Base-by-base conservation (phyloP, 495 filamentous ascomycete species). In the Xylaria acuta region DNA sequence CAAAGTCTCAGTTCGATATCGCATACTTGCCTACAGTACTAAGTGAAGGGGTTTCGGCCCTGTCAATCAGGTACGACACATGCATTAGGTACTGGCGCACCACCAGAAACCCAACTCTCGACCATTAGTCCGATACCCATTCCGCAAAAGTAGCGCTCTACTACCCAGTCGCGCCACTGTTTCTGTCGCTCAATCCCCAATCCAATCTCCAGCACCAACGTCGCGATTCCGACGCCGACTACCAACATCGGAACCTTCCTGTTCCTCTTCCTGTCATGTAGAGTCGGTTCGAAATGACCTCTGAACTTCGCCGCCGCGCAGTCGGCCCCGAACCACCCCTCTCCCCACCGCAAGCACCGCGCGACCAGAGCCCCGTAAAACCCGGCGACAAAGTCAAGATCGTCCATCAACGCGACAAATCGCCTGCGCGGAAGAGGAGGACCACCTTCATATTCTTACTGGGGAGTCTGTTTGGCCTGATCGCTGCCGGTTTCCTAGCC, bases 401-500 rank as follows among this genome's bases (percentile, higher is more conserved):
- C 75, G 64, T 86, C 81, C 74, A 81, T 78, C 72, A 84, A 69
- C 70, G 79, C 75, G 64, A 80, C 62, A 63, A 75, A 70, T 72
- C 84, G 3, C 86, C 87, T 75, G 85, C 83, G 27, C 83, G 85
- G 66, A 94, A 93, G 79, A 89, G 93, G 68, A 89, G 90, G 64
- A 91, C 88, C 81, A 89, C 90, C 1, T 88, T 94, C 64, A 92
- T 97, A 49, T 98, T 98, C 83, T 77, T 89, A 9, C 80, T 97
- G 45, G 95, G 95, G 38, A 93, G 93, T 41, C 74, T 97, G 45
- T 94, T 97, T 77, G 95, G 95, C 25, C 85, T 98, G 68, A 82
- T 93, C 12, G 84, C 91, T 36, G 95, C 95, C 4, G 88, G 92
- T 51, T 92, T 97, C 80, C 95, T 98, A 74, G 95, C 94, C 25